Conservation (phyloP, 495 filamentous ascomycete species). For the Penicillium argentinense region DNA sequence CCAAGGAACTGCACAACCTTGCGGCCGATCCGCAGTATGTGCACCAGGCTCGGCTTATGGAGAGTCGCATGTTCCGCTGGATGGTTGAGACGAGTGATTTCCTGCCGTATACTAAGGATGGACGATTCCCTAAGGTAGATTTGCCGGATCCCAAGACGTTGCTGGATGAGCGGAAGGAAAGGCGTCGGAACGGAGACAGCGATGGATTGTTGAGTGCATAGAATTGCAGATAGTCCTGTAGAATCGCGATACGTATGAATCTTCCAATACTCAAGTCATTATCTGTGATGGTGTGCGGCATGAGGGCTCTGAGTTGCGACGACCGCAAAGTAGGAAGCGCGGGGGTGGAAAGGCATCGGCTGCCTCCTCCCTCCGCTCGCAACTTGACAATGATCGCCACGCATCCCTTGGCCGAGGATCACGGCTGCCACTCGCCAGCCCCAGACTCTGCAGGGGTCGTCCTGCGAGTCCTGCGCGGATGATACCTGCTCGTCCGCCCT, state of each 20-base stretch:
- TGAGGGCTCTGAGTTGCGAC: too few relatives aligned
- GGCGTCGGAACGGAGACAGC: not conserved
- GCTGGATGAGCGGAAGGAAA: not conserved
- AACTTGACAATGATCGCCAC: too few relatives aligned
- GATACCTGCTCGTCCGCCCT: not conserved
- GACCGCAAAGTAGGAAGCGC: too few relatives aligned
- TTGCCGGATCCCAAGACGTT: constrained; percentile 6
- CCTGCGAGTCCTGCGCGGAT: not conserved
- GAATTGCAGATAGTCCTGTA: too few relatives aligned
- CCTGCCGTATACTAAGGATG: constrained; percentile 17
- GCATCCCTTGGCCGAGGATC: too few relatives aligned
- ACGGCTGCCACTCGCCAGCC: constrained; percentile 1
- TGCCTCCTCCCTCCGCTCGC: too few relatives aligned
- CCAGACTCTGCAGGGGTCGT: not conserved
- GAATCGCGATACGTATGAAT: too few relatives aligned
- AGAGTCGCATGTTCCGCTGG: constrained; percentile 24
- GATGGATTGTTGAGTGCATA: too few relatives aligned
- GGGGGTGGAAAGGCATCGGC: too few relatives aligned
- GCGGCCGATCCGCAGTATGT: constrained; percentile 14
- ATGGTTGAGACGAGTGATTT: constrained; percentile 18
- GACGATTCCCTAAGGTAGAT: constrained; percentile 24
- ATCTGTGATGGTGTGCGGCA: too few relatives aligned
- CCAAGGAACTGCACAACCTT: constrained; percentile 22
- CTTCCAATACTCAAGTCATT: too few relatives aligned
- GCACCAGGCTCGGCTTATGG: constrained; percentile 8